These are phyloP conservation scores for Euphrasia arctica DNA, from an alignment of 305 asterid species.

Conservation along the genomic window DNA sequence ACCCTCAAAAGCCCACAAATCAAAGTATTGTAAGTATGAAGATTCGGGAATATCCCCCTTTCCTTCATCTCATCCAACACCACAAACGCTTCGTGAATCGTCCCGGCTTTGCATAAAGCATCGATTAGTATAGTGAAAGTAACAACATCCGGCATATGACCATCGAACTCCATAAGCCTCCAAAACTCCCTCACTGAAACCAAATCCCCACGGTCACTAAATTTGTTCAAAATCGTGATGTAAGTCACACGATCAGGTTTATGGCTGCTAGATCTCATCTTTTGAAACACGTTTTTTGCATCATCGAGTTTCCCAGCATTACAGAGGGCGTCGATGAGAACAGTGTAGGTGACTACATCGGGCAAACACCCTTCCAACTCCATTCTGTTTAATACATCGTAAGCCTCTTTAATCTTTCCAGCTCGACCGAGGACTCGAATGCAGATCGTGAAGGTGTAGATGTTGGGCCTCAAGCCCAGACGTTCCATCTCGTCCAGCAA, in stretches of 20 bases:
- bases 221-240: slow-evolving; percentile 77
- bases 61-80: slow-evolving; percentile 65
- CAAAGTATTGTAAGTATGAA: slow-evolving; percentile 85
- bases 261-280: slow-evolving; percentile 72
- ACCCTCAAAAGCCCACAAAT: slow-evolving; percentile 76
- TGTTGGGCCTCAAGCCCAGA: slow-evolving; percentile 83
- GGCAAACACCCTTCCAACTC: slow-evolving; percentile 83
- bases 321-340: slow-evolving; percentile 89
- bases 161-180: slow-evolving; percentile 75
- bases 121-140: slow-evolving; percentile 74
- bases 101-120: slow-evolving; percentile 79
- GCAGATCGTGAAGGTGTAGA: slow-evolving; percentile 88
- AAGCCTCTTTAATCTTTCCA: slow-evolving; percentile 76
- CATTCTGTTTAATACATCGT: slow-evolving; percentile 68
- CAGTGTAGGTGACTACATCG: slow-evolving; percentile 90
- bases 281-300: slow-evolving; percentile 68
- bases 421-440: slow-evolving; percentile 90
- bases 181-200: slow-evolving; percentile 63
- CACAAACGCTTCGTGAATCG: slow-evolving; percentile 61
- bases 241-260: slow-evolving; percentile 93
- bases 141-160: slow-evolving; percentile 76
- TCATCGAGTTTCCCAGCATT: slow-evolving; percentile 73
- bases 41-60: slow-evolving; percentile 62
- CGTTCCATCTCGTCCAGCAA: slow-evolving; percentile 79
- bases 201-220: slow-evolving; percentile 73